Percentiles rank a stretch among this genome's conserved stretches.
These are phyloP conservation scores for Cucurbitaria berberidis DNA, from an alignment of 2,329 filamentous ascomycete genomes.

Conservation along the genomic window DNA sequence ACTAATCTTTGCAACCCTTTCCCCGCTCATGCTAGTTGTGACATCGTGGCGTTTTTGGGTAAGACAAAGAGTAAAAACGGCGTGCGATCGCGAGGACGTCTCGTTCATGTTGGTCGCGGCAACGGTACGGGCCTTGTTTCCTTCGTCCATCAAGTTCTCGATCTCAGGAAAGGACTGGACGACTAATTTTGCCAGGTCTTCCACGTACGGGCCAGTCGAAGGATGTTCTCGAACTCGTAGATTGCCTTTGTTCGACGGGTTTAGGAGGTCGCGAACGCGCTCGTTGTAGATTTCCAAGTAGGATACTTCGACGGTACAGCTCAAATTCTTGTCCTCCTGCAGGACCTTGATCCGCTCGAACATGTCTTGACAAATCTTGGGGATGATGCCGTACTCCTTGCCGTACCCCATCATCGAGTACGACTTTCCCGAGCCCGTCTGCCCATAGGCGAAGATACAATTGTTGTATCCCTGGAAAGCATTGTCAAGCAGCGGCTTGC, in stretches of 20 bases:
- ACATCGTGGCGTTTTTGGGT: conserved; percentile 91
- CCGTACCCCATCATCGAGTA: conserved; percentile 99
- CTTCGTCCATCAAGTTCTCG: conserved; percentile 97
- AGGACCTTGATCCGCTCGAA: conserved; percentile 81
- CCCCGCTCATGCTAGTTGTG: conserved; percentile 95
- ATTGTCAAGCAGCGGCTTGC: conserved; percentile 91
- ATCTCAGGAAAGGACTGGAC: conserved; percentile 95
- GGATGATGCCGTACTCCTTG: conserved; percentile 92
- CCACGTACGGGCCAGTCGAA: conserved; percentile 95
- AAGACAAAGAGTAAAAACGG: conserved; percentile 94
- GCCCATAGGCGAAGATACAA: conserved; percentile 98
- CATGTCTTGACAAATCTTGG: conserved; percentile 97
- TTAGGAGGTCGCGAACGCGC: conserved; percentile 91
- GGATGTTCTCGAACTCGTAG: conserved; percentile 97
- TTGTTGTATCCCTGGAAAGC: conserved; percentile 99
- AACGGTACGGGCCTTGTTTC: conserved; percentile 97
- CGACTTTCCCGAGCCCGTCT: conserved; percentile 97
- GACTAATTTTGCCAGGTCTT: conserved; percentile 93
- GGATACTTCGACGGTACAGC: conserved; percentile 95
- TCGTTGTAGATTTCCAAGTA: conserved; percentile 99
- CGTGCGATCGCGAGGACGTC: conserved; percentile 96
- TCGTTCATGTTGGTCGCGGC: conserved; percentile 99
- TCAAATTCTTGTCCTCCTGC: conserved; percentile 75
- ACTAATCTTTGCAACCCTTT: conserved; percentile 98
- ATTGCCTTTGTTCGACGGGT: conserved; percentile 94